phyloP scores from a whole-genome alignment of 2,329 filamentous ascomycete genomes.

The Venturia carpophila region DNA sequence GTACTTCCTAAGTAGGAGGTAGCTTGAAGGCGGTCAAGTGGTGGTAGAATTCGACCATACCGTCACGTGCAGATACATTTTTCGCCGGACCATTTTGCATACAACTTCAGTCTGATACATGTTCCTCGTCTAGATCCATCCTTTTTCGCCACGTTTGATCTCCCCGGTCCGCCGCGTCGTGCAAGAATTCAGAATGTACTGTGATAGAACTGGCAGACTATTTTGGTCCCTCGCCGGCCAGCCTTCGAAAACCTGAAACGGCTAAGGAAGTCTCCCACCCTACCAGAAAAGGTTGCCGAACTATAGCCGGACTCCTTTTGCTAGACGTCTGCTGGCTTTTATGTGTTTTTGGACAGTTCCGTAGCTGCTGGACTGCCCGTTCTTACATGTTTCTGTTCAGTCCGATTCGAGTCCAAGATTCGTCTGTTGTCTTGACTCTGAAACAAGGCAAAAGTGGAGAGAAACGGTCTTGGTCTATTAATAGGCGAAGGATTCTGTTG shows the following conservation, averaged over 20 bases:
- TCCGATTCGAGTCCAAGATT: neutral
- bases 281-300: neutral
- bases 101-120: too few relatives aligned
- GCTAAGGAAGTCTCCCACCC: neutral
- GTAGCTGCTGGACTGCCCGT: neutral
- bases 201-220: neutral
- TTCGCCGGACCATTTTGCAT: neutral
- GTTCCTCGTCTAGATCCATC: too few relatives aligned
- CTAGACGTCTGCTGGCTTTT: neutral
- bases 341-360: neutral
- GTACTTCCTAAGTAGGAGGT: too few relatives aligned
- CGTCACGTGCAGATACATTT: neutral
- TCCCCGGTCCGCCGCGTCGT: too few relatives aligned
- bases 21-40: too few relatives aligned
- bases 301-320: neutral
- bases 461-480: neutral
- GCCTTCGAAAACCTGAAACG: conserved; percentile 4
- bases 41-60: too few relatives aligned
- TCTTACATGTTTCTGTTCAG: neutral
- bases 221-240: neutral
- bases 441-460: conserved; percentile 1
- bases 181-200: too few relatives aligned
- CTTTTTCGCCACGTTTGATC: too few relatives aligned
- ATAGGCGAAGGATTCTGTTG: neutral
- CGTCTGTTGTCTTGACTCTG: neutral